These are phyloP conservation scores for Lasiodiplodia sp. DNA, from an alignment of 2,329 filamentous ascomycete species.

Conservation along the genomic window DNA sequence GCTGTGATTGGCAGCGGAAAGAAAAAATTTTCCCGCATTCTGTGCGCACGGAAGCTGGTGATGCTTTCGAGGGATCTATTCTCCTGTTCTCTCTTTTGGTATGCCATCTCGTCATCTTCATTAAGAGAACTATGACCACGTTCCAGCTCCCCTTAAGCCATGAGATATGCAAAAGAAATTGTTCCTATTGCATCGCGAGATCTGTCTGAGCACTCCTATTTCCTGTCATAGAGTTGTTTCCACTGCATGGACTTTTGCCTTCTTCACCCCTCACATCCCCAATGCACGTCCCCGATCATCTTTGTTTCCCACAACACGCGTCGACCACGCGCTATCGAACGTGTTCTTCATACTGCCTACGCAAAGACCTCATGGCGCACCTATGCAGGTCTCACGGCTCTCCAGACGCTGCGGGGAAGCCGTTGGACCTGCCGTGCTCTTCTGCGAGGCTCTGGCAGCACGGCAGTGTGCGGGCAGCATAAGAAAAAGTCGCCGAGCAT, in stretches of 20 bases:
- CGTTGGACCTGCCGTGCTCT: conserved; percentile 1
- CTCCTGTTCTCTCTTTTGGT: neutral
- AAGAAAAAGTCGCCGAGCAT: neutral
- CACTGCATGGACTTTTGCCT: neutral
- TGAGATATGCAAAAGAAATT: neutral
- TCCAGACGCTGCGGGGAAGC: neutral
- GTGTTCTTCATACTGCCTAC: conserved; percentile 10
- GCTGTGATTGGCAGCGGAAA: neutral
- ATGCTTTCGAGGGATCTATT: neutral
- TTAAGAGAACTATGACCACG: neutral
- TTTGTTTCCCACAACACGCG: conserved; percentile 2
- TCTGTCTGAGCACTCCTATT: neutral
- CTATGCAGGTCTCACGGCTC: neutral
- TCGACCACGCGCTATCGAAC: conserved; percentile 10
- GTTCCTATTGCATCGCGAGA: neutral
- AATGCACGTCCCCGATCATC: neutral
- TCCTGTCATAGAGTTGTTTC: neutral
- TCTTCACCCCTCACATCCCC: conserved; percentile 11
- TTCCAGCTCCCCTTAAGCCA: neutral
- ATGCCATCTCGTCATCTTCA: neutral
- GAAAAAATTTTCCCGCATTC: neutral
- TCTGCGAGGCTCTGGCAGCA: neutral
- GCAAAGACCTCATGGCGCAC: neutral
- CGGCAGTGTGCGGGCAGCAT: neutral
- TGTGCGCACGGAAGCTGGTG: neutral